Evolutionary conservation across 2,329 filamentous ascomycete genomes (phyloP), one percentile per base, ranked within the genome.

Genomic region (Fusarium sp.): DNA sequence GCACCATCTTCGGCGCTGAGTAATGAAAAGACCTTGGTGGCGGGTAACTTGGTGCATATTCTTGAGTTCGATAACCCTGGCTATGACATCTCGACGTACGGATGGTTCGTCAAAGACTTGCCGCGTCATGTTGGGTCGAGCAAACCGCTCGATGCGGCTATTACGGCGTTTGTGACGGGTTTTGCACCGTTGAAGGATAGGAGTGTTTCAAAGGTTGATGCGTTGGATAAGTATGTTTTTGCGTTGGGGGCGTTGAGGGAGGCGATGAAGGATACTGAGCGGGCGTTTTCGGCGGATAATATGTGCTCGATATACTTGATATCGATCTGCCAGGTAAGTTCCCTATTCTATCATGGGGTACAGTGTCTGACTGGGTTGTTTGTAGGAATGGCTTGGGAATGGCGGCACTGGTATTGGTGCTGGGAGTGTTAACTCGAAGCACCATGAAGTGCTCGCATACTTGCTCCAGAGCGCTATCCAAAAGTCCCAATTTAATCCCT

Each of bases 291-390:
- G 8, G 10, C n/a, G 1, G 58, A 69, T 10, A 64, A 59, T 4
- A 69, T 69, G 66, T 69, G 65, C 6, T 29, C 66, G 0, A 64
- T 69, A 0, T 69, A 69, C 19, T 14, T 69, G 0, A 37, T 69
- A 7, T 62, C 65, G 0, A 69, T 69, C 3, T 69, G 65, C 1
- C 66, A 69, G 33, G 65, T 44, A 2, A 31, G 51, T 16, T 0
- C 0, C 5, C 14, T 52, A 1, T 4, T 5, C 0, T 6, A 0
- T 0, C 2, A 4, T 5, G 9, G 0, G 0, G 1, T 0, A 27
- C 0, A 10, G 7, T 6, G 18, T 10, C 15, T 25, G 5, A 41
- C 3, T 52, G 2, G 42, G 5, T 11, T 10, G 4, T 21, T 5
- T 0, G 0, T 15, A 69, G 66, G 66, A 69, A 49, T 69, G 59